Evolutionary conservation across 768 basidiomycete species (phyloP).

Genomic region (Cytidiella melzeri): DNA sequence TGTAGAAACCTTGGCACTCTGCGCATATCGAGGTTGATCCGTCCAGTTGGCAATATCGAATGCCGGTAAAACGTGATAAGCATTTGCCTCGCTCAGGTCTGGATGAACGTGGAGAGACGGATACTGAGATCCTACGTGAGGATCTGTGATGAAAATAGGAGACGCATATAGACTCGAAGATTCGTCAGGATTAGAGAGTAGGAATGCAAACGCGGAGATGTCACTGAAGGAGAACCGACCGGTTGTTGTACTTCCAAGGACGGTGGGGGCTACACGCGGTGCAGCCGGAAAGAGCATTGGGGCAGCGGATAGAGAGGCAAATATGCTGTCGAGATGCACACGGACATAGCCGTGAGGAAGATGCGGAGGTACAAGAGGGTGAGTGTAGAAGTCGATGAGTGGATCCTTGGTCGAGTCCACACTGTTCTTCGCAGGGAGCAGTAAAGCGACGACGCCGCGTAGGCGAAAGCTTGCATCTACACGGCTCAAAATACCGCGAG

Average conservation of each 20-base stretch:
- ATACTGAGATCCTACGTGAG: slow-evolving; percentile 57
- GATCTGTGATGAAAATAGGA: slow-evolving; percentile 74
- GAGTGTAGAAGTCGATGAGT: slow-evolving; percentile 43
- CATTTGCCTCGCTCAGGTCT: slow-evolving; percentile 2
- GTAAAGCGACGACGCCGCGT: slow-evolving; percentile 43
- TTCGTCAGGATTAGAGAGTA: slow-evolving; percentile 16
- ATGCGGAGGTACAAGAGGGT: slow-evolving; percentile 53
- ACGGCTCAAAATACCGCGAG: slow-evolving; percentile 20
- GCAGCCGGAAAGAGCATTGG: background rate
- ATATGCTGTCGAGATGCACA: slow-evolving; percentile 23
- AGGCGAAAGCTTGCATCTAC: slow-evolving; percentile 30
- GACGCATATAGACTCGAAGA: slow-evolving; percentile 30
- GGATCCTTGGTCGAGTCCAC: slow-evolving; percentile 10
- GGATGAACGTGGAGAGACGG: slow-evolving; percentile 38
- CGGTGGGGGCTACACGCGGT: background rate
- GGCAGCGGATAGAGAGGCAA: slow-evolving; percentile 17
- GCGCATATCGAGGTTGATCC: slow-evolving; percentile 29
- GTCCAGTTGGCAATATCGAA: slow-evolving; percentile 67
- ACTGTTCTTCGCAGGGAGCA: slow-evolving; percentile 32
- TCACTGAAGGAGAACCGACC: slow-evolving; percentile 36
- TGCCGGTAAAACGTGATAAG: slow-evolving; percentile 34
- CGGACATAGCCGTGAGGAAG: slow-evolving; percentile 48
- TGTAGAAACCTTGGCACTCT: slow-evolving; percentile 48
- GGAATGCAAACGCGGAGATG: slow-evolving; percentile 52
- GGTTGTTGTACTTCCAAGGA: slow-evolving; percentile 3